Conservation (phyloP, 345 rosid genomes). For the Viola odorata region DNA sequence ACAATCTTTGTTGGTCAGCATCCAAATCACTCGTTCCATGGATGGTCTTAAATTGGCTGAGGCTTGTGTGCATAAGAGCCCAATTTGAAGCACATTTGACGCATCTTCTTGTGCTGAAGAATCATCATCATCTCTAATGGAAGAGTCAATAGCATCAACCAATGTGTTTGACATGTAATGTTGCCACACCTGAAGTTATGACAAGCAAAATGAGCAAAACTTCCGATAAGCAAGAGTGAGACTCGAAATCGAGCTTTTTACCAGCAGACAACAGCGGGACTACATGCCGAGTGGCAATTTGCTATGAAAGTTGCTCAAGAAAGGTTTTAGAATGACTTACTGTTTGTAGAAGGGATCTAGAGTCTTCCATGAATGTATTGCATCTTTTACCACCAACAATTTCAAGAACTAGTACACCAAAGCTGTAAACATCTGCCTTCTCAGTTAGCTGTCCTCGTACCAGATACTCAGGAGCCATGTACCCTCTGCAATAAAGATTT, state of each 20-base stretch:
- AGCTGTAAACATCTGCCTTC: conserved; percentile 52
- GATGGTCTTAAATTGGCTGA: conserved; percentile 40
- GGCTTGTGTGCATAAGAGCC: conserved; percentile 49
- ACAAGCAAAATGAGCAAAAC: not conserved
- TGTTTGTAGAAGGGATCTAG: conserved; percentile 34
- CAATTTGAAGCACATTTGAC: conserved; percentile 35
- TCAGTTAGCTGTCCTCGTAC: conserved; percentile 47
- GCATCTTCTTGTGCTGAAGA: conserved; percentile 21
- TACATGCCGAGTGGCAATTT: not conserved
- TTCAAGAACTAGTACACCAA: conserved; percentile 45
- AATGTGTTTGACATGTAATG: conserved; percentile 34
- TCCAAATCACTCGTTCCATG: conserved; percentile 35
- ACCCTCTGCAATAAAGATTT: conserved; percentile 36
- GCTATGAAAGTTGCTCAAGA: not conserved
- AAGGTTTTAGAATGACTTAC: conserved; percentile 19
- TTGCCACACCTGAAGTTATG: conserved; percentile 39
- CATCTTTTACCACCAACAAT: conserved; percentile 38
- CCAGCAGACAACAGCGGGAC: too few species aligned
- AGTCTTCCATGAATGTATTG: conserved; percentile 24
- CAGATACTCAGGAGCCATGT: conserved; percentile 58
- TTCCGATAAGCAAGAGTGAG: not conserved
- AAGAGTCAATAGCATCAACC: conserved; percentile 31
- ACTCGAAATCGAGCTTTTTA: too few species aligned
- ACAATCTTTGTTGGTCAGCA: conserved; percentile 21
- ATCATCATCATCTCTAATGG: conserved; percentile 20